Conservation (phyloP, 2,329 filamentous ascomycete genomes). For the Cladosporium sphaerospermum region DNA sequence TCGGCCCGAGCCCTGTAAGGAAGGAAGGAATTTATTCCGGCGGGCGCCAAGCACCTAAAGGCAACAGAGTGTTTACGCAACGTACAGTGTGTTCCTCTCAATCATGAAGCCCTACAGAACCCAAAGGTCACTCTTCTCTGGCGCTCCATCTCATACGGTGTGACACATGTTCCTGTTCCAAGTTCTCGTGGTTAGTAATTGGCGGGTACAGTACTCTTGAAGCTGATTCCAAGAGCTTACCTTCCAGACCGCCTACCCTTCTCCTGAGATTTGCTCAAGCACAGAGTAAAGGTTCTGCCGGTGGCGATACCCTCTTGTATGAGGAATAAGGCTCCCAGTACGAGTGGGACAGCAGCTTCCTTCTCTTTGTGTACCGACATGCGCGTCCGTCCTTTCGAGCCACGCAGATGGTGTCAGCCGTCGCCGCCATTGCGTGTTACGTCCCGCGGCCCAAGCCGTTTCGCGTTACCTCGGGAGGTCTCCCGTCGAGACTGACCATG, state of each 20-base stretch:
- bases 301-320: not conserved
- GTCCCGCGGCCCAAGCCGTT: constrained; percentile 3
- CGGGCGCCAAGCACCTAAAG: too few species aligned
- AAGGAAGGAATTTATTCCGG: too few species aligned
- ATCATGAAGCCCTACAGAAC: too few species aligned
- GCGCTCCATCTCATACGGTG: too few species aligned
- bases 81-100: not conserved
- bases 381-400: constrained; percentile 1
- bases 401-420: not conserved
- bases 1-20: too few species aligned
- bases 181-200: not conserved
- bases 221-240: constrained; percentile 3
- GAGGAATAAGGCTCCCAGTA: constrained; percentile 2
- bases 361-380: not conserved
- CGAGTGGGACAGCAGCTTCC: not conserved
- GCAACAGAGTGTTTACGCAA: too few species aligned
- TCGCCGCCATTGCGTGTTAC: constrained; percentile 2
- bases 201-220: not conserved
- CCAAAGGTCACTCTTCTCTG: too few species aligned
- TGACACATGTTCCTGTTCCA: too few species aligned
- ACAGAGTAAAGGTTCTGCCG: not conserved
- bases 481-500: constrained; percentile 1
- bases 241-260: not conserved
- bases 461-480: not conserved
- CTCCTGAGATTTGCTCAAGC: constrained; percentile 1